Evolutionary conservation across 2,329 filamentous ascomycete species (phyloP), one percentile per base, ranked within the genome.

Genomic region (Fusarium ramigenum): DNA sequence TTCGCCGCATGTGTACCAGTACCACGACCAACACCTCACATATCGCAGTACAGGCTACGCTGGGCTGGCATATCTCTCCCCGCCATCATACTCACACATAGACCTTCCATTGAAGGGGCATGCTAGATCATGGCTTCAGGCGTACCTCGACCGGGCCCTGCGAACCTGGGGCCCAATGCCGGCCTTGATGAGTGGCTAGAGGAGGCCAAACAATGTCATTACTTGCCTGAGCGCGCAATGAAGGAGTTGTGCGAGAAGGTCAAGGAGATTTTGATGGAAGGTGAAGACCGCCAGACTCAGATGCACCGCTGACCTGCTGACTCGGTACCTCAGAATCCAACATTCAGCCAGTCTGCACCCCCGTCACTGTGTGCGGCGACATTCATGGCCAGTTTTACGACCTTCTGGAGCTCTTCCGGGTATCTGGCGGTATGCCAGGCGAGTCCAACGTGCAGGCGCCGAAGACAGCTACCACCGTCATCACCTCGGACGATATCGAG

Each of bases 301-400:
- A 42, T 39, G 40, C 25, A 25, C 44, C 54, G 23, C 42, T 62
- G 47, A 28, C 58, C 39, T 50, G 64, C 74, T 79, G 67, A 79
- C 66, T 64, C 36, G 53, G 57, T 36, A 52, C 23, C 49, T 58
- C 59, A 97, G 96, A 99, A 85, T 98, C 95, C 74, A 99, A 99
- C 82, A 98, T 99, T 67, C 96, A 98, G 82, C 96, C 96, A n/a
- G 96, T 99, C 25, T 91, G 93, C 60, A 97, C 96, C 1, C 96
- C 96, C 11, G 96, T 99, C 72, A 99, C 96, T 9, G 93, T 99
- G 72, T 98, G 96, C 80, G 96, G 96, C 80, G 96, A 99, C 81
- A 98, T 99, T 72, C 96, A 99, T 84, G 96, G 96, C 78, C 96
- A 99, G 84, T 98, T 98, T 83, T 98, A 99, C 84, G 96, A 99